phyloP scores from a whole-genome alignment of 306 rosid genomes.

The Alnus rubra region DNA sequence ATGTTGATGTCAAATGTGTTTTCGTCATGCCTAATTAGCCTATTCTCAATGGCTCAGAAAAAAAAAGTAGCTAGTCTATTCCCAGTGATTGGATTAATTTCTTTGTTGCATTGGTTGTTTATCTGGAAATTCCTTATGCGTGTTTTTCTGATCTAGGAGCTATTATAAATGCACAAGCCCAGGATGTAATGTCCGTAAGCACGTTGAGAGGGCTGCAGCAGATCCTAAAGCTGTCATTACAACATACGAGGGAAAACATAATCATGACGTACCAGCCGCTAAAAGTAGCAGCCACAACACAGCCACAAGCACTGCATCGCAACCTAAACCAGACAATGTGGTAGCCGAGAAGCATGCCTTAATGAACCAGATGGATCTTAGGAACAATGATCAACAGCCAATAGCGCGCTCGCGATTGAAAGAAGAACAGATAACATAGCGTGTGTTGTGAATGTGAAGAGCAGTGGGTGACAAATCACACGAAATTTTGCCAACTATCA shows the following conservation, averaged over 20 bases:
- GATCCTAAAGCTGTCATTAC: conserved; percentile 92
- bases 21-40: background rate
- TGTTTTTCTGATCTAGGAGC: conserved; percentile 55
- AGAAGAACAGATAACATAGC: conserved; percentile 67
- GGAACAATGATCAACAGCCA: conserved; percentile 46
- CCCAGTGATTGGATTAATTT: background rate
- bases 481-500: conserved; percentile 14
- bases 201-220: conserved; percentile 80
- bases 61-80: background rate
- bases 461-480: conserved; percentile 15
- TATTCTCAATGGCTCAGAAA: background rate
- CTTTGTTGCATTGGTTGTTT: background rate
- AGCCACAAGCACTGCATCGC: conserved; percentile 47
- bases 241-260: conserved; percentile 89
- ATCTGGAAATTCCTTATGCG: conserved; percentile 11
- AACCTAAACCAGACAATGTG: conserved; percentile 37
- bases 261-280: conserved; percentile 84
- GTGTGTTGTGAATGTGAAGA: conserved; percentile 9
- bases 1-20: background rate
- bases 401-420: conserved; percentile 60
- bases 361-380: conserved; percentile 29
- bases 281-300: conserved; percentile 64
- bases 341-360: conserved; percentile 34
- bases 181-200: conserved; percentile 83
- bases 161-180: conserved; percentile 85